phyloP scores from a whole-genome alignment of 140 eudicot genomes.

The Bidens hawaiensis region DNA sequence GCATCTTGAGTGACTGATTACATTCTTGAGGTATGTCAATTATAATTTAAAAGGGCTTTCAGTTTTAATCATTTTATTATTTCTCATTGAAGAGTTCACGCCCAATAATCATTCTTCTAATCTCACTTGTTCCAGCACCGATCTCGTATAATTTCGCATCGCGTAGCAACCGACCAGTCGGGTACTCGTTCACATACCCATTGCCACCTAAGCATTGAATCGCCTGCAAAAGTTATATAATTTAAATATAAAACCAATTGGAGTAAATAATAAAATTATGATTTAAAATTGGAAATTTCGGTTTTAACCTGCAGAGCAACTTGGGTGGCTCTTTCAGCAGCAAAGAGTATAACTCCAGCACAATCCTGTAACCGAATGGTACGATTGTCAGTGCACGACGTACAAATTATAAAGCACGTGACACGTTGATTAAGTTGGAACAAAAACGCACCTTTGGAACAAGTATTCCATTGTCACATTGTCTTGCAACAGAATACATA shows the following conservation, averaged over 20 bases:
- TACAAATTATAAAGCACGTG: not conserved
- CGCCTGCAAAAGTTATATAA: slow-evolving; percentile 48
- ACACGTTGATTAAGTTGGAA: not conserved
- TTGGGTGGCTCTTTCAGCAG: slow-evolving; percentile 98
- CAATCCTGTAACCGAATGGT: slow-evolving; percentile 55
- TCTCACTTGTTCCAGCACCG: slow-evolving; percentile 97
- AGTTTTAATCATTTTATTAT: slow-evolving; percentile 23
- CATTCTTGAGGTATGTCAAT: not conserved
- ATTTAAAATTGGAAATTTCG: not conserved
- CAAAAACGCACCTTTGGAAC: slow-evolving; percentile 60
- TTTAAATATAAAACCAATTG: too few species aligned
- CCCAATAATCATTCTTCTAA: slow-evolving; percentile 77
- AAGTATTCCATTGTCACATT: slow-evolving; percentile 78
- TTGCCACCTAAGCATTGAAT: slow-evolving; percentile 97
- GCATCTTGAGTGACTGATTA: not conserved
- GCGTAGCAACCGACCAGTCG: slow-evolving; percentile 87
- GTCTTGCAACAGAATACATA: slow-evolving; percentile 93
- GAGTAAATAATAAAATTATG: not conserved
- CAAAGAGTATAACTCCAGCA: slow-evolving; percentile 80
- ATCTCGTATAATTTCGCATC: slow-evolving; percentile 95
- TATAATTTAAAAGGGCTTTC: not conserved
- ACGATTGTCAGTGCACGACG: not conserved
- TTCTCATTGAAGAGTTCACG: slow-evolving; percentile 77
- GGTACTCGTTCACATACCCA: slow-evolving; percentile 90
- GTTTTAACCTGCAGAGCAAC: slow-evolving; percentile 88